Evolutionary conservation across 805 yeast species (phyloP).

Genomic region (Metschnikowia lachancei): DNA sequence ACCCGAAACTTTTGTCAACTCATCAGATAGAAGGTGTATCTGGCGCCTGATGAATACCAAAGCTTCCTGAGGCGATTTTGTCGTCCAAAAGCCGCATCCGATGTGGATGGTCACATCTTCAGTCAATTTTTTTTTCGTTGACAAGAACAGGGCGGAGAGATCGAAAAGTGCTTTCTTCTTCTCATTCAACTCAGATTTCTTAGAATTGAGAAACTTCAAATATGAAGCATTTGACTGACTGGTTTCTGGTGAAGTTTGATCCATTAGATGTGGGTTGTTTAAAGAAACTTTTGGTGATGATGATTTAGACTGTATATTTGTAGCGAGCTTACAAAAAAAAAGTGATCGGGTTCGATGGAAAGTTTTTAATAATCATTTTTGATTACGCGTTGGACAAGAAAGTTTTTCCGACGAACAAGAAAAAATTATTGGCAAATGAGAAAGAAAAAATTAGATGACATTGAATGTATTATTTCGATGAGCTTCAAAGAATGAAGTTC

Average conservation of each 20-base stretch:
- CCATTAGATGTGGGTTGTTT: background rate
- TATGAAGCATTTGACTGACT: background rate
- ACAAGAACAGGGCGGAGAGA: background rate
- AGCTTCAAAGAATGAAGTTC: no score
- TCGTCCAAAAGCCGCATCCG: slow-evolving; percentile 11
- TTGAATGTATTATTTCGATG: no score
- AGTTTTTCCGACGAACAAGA: background rate
- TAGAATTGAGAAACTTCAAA: background rate
- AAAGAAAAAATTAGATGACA: no score
- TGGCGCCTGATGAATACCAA: slow-evolving; percentile 26
- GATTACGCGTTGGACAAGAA: no score
- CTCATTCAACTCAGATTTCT: background rate
- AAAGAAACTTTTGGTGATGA: background rate
- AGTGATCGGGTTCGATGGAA: background rate
- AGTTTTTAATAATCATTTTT: background rate
- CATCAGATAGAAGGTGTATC: slow-evolving; percentile 30
- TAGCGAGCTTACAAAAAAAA: no score
- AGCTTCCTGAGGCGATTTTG: slow-evolving; percentile 25
- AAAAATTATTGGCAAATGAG: background rate
- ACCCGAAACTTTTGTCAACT: slow-evolving; percentile 38
- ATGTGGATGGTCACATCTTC: slow-evolving; percentile 7
- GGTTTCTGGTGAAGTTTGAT: background rate
- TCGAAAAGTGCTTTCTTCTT: background rate
- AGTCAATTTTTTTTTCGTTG: background rate
- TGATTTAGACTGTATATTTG: background rate